Base-by-base conservation (phyloP, 345 rosid species). In the Acer campestre region DNA sequence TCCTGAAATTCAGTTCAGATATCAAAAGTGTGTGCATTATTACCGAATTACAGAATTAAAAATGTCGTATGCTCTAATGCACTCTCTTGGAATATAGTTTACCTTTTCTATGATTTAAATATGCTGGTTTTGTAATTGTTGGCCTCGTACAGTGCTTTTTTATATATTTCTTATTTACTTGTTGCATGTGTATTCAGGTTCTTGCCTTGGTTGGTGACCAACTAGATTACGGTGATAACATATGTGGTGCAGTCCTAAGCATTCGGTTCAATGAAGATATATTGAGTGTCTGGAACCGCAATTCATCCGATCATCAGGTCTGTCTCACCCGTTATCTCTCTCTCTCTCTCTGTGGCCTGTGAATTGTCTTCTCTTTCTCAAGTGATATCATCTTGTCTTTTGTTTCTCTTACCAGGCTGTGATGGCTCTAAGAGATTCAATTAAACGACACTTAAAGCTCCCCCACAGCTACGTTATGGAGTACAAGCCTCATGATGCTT, bases 401-500 rank as follows among this genome's bases (percentile, higher is more conserved):
- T 10, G 58, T 73, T 23, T 48, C 7, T 56, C 72, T 20, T 64
- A 64, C 51, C 87, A 95, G 99, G 95, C 96, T 61, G 98, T 95
- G 82, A 95, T 95, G 98, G 89, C 89, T 23, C 80, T 93, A 61
- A 88, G 97, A 83, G 95, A 93, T 85, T 83, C 97, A 10, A 92
- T 92, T 80, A 95, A 95, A 80, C 82, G 95, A 74, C 98, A 95
- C 78, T 87, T 95, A 80, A 95, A 93, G 89, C 90, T 95, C 74
- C 98, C 97, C 68, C 94, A 91, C 76, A 77, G 90, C 68, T 96
- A 94, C 80, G 93, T 94, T 13, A 94, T 96, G 99, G 99, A 96
- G 74, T 94, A 94, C 94, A 94, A 96, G 89, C 90, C 95, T 70
- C 99, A 92, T 3, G 94, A 96, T 79, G 97, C 98, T 73, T 96